Evolutionary conservation across 768 basidiomycete genomes (phyloP).

Genomic region (Kwoniella dejecticola): DNA sequence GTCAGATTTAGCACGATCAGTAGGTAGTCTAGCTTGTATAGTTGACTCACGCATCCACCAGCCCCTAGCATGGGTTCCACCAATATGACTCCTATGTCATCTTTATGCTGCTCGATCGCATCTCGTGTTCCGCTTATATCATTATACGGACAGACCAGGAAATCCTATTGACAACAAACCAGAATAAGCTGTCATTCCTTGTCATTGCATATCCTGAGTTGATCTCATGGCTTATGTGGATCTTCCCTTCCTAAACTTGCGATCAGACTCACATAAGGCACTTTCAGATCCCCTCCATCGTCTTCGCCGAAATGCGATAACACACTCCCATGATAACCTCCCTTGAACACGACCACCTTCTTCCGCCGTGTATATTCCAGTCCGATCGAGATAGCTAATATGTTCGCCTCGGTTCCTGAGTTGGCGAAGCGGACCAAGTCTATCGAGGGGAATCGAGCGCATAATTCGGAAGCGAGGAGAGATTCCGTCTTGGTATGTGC

Average conservation of each 20-base stretch:
- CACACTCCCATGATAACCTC: constrained; percentile 31
- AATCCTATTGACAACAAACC: constrained; percentile 23
- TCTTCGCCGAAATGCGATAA: constrained; percentile 19
- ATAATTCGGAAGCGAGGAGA: constrained; percentile 16
- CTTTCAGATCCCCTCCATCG: constrained; percentile 18
- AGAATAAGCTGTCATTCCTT: not conserved
- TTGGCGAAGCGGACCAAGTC: constrained; percentile 32
- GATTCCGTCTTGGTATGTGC: constrained; percentile 25
- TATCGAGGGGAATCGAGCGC: constrained; percentile 26
- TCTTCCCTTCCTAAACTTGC: no score
- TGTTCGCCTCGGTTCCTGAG: constrained; percentile 34
- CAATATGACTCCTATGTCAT: constrained; percentile 18
- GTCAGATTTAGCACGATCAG: not conserved
- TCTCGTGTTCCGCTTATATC: constrained; percentile 1
- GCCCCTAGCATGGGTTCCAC: constrained; percentile 35
- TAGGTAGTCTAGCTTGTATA: not conserved
- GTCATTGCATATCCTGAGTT: not conserved
- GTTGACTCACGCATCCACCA: constrained; percentile 15
- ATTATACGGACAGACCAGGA: constrained; percentile 30
- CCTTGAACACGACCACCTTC: constrained; percentile 29
- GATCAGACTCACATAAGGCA: constrained; percentile 25
- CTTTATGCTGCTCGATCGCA: not conserved
- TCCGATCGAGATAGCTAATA: constrained; percentile 21
- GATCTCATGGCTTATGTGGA: no score
- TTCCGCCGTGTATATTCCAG: constrained; percentile 18